phyloP scores from a whole-genome alignment of 1,284 basidiomycete genomes.

The Malassezia brasiliensis region DNA sequence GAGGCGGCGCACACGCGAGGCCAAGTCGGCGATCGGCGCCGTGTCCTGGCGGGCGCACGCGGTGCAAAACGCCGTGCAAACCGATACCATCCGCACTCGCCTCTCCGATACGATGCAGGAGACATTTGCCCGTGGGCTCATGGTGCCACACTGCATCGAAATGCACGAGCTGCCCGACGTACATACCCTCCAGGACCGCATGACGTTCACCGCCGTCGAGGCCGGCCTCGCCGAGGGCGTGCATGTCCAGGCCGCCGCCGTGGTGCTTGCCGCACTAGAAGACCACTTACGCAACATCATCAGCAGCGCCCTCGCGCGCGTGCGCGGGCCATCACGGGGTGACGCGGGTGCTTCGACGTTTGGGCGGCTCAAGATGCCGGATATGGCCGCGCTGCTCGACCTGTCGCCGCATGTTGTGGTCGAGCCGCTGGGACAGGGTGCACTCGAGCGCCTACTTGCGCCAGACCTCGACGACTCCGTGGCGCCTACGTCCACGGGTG shows the following conservation, averaged over 20 bases:
- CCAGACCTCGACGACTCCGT: conserved; percentile 24
- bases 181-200: conserved; percentile 48
- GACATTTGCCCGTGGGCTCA: conserved; percentile 29
- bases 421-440: conserved; percentile 41
- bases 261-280: conserved; percentile 46
- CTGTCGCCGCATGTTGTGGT: conserved; percentile 38
- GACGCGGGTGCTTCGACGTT: not conserved
- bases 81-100: conserved; percentile 26
- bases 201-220: conserved; percentile 49
- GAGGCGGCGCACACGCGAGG: conserved; percentile 35
- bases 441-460: conserved; percentile 36
- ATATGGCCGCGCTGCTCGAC: conserved; percentile 36
- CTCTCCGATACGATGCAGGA: conserved; percentile 37
- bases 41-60: conserved; percentile 35
- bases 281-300: conserved; percentile 43
- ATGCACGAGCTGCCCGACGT: conserved; percentile 48
- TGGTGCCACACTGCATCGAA: conserved; percentile 47
- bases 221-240: conserved; percentile 47
- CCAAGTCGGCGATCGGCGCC: conserved; percentile 38
- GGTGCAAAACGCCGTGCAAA: conserved; percentile 25
- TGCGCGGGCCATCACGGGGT: conserved; percentile 6
- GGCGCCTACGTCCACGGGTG: not conserved
- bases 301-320: conserved; percentile 33
- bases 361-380: conserved; percentile 30
- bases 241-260: conserved; percentile 43